phyloP scores from a whole-genome alignment of 2,329 filamentous ascomycete genomes.

The Grosmannia huntii region DNA sequence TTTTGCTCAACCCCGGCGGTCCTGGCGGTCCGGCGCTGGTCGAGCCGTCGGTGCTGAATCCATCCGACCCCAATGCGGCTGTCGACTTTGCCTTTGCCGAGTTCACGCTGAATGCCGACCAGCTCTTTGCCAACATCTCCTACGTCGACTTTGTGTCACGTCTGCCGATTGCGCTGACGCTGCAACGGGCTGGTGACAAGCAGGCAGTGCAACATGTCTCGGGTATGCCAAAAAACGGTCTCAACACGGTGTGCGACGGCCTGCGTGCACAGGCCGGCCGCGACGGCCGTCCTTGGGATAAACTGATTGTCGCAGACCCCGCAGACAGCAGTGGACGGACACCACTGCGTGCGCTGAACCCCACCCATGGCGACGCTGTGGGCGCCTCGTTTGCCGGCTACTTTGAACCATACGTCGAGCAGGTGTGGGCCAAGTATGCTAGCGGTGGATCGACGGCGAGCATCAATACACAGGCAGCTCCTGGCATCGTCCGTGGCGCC shows the following conservation, averaged over 20 bases:
- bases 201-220: conserved; percentile 32
- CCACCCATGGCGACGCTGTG: conserved; percentile 29
- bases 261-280: conserved; percentile 39
- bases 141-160: conserved; percentile 52
- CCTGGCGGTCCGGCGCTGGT: conserved; percentile 43
- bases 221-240: conserved; percentile 45
- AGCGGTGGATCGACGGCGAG: neutral
- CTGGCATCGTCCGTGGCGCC: conserved; percentile 39
- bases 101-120: conserved; percentile 43
- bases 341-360: conserved; percentile 28
- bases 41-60: conserved; percentile 54
- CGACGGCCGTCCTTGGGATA: conserved; percentile 50
- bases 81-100: conserved; percentile 46
- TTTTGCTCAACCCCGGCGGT: conserved; percentile 43
- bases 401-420: conserved; percentile 28
- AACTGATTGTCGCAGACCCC: conserved; percentile 29
- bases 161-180: conserved; percentile 39
- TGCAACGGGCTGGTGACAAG: conserved; percentile 27
- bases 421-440: conserved; percentile 27
- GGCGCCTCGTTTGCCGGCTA: conserved; percentile 30
- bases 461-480: conserved; percentile 52
- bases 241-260: conserved; percentile 39
- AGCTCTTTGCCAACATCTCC: conserved; percentile 51
- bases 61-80: conserved; percentile 38
- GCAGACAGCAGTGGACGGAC: conserved; percentile 12